Evolutionary conservation across 2,329 filamentous ascomycete species (phyloP), one percentile per base, ranked within the genome.

Genomic region (Neopestalotiopsis clavispora): DNA sequence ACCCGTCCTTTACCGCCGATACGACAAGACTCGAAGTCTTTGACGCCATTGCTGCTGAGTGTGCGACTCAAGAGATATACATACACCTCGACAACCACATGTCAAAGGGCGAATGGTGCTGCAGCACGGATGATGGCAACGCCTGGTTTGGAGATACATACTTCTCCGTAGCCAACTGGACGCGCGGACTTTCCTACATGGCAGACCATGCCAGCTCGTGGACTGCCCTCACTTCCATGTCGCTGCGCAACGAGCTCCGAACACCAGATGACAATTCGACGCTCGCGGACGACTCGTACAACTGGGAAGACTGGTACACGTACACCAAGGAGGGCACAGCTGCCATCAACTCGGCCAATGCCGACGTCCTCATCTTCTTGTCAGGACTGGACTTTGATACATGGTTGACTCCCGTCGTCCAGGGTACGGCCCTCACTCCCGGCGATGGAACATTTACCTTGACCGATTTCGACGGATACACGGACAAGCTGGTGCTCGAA

Each of bases 21-120:
- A 90, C 87, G 0, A 90, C 86, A 0, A 71, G 77, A 63, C 65
- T 74, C 7, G 69, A 80, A 73, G 84, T 90, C 0, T 92, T 87
- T 74, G 89, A 92, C 73, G 88, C 88, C 2, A 85, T 92, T 3
- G 89, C 88, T 1, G 85, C 83, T 0, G 89, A 90, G 74, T 84
- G 86, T 40, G 80, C 84, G 0, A 83, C 80, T 30, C 87, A 89
- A 72, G 74, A 87, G 17, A 84, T 90, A 66, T 87, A 88, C 71
- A 80, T 90, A 4, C 86, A 89, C 70, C 80, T 90, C 0, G 88
- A 90, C 76, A 90, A 90, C 74, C 89, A 90, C 75, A 85, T 90
- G 70, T 89, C 86, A 10, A 83, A 81, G 61, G 89, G 82, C 2
- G 80, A 81, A 67, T 91, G 89, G 88, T 90, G 88, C 75, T 90